Base-by-base conservation (phyloP, 192 early-diverging fungal genomes). In the Geranomyces variabilis region DNA sequence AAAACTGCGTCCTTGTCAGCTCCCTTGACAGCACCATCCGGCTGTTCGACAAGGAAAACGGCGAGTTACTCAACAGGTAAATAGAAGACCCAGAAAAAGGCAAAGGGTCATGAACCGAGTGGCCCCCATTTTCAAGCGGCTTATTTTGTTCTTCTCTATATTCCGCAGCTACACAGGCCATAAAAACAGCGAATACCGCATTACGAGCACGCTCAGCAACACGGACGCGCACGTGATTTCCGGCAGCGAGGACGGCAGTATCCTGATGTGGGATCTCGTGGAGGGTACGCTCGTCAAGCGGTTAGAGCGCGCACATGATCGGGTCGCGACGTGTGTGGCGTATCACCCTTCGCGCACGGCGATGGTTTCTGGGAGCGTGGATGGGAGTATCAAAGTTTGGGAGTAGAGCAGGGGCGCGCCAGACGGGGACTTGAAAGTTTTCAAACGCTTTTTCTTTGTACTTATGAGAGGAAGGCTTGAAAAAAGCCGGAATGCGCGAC, bases 201-300 rank as follows among this genome's bases (percentile, higher is more conserved):
- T 96, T 30, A 85, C 81, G 19, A 90, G 91, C 31, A 83, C 87
- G 44, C 75, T 97, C 8, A 83, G 85, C 14, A 86, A 87, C 60
- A 87, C 83, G 45, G 93, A 93, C 66, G 82, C 87, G 3, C 67
- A 88, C 71, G 90, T 94, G 0, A 81, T 94, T 15, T 91, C 90
- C 64, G 96, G 96, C 0, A 93, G 91, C 48, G 95, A 99, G 72
- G 94, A 97, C 73, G 93, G 94, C 12, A 79, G 76, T 41, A 90
- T 97, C 7, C 89, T 89, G 74, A 81, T 94, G 43, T 99, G 94
- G 94, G 90, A 95, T 79, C 75, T 93, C 22, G 78, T 92, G 14
- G 90, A 83, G 83, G 88, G 88, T 10, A 70, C 75, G 19, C 60
- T 85, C 51, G 70, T 89, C 26, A 12, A 24, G 14, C 44, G 77